Evolutionary conservation across 768 basidiomycete genomes (phyloP), one percentile per base, ranked within the genome.

Genomic region (Phylloporus scabripes): DNA sequence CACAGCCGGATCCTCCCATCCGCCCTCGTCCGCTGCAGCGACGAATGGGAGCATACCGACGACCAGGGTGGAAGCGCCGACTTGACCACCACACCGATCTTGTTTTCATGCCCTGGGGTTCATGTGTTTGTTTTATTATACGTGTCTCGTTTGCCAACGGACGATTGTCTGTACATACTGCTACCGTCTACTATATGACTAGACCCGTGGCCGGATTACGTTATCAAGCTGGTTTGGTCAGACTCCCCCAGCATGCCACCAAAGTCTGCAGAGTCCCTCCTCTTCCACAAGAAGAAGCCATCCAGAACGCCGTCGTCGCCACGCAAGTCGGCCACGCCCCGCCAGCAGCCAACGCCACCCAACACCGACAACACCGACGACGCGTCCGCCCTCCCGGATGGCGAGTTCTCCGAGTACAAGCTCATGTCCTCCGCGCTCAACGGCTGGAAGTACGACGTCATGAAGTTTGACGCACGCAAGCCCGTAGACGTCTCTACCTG

Each of bases 371-470:
- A 78, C 18, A 67, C 72, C 42, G 82, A 82, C 26, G 79, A 76
- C 49, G 63, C 66, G 7, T 61, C 78, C 42, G 72, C 77, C 51
- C 76, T 84, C 36, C 86, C 85, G 32, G 80, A 83, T 34, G 80
- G 81, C 53, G 75, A 81, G 0, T 91, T 71, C 70, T 76, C 80
- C 54, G 89, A 92, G 64, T 92, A 81, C 72, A 78, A 77, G 61
- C 79, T 92, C 60, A 78, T 89, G 66, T 87, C 87, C 7, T 85
- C 85, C 24, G 78, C 81, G 14, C 78, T 85, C 62, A 87, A 87
- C 63, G 87, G 85, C 23, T 92, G 89, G 88, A 89, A 87, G 63
- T 89, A 91, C 75, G 87, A 92, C 69, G 81, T 93, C 50, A 90
- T 93, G 86, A 91, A 91, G 67, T 91, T 94, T 64, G 83, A 88